These are phyloP conservation scores for Cordyceps javanica DNA, from an alignment of 2,329 filamentous ascomycete genomes.

Conservation along the genomic window DNA sequence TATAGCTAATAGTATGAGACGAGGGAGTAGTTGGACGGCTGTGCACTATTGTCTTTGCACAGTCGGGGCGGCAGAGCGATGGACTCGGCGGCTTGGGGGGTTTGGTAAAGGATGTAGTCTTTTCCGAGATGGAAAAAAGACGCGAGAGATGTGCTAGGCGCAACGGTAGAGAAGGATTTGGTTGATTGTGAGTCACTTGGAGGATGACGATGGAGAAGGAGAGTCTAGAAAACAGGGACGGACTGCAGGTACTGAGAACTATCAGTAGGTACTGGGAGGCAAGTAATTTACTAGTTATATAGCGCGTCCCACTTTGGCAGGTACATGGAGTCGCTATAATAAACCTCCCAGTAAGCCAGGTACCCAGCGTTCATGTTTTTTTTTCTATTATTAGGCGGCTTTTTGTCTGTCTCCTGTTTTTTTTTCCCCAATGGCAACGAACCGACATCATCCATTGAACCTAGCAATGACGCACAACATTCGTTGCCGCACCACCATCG, in stretches of 20 bases:
- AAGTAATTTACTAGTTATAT: background rate
- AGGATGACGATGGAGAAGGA: conserved; percentile 7
- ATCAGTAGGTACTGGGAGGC: background rate
- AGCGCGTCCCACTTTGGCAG: background rate
- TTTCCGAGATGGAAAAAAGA: conserved; percentile 6
- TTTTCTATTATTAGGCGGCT: too few species aligned
- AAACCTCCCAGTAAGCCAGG: background rate
- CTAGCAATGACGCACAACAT: background rate
- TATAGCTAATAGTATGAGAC: conserved; percentile 47
- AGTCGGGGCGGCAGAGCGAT: conserved; percentile 31
- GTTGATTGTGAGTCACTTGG: conserved; percentile 10
- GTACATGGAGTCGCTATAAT: background rate
- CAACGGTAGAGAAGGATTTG: background rate
- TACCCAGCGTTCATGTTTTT: background rate
- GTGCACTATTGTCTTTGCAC: conserved; percentile 46
- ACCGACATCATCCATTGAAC: background rate
- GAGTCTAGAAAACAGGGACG: background rate
- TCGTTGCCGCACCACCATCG: background rate
- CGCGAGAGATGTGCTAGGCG: background rate
- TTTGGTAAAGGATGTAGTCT: background rate
- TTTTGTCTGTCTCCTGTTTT: background rate
- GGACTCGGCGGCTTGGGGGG: background rate
- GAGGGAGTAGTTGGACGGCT: conserved; percentile 33
- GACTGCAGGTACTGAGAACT: background rate
- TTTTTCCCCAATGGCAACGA: background rate